Conservation (phyloP, 129 eudicot genomes). For the Kitagawia praeruptora region DNA sequence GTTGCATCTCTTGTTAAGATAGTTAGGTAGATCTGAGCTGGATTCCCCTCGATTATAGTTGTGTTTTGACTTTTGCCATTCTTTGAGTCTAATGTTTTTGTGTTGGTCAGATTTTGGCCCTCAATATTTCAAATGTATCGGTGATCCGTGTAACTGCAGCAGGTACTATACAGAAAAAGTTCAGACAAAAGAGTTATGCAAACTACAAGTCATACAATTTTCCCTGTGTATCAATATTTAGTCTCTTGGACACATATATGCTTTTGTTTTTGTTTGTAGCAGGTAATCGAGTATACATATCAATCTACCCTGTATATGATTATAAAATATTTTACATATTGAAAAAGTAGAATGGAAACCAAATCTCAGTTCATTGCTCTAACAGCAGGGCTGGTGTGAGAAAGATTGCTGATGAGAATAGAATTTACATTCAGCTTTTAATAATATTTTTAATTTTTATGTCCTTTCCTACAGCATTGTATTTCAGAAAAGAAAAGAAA, state of each 20-base stretch:
- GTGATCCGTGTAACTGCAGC: background rate
- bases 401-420: too few relatives aligned
- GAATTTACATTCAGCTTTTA: too few relatives aligned
- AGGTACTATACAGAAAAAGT: background rate
- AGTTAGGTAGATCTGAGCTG: slow-evolving; percentile 19
- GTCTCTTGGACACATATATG: background rate
- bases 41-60: background rate
- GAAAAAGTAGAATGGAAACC: background rate
- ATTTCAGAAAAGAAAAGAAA: too few relatives aligned
- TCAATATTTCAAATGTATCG: background rate
- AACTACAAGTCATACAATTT: background rate
- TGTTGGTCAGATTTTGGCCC: background rate
- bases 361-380: background rate
- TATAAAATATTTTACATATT: background rate
- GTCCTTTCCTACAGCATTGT: too few relatives aligned
- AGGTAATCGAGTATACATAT: background rate
- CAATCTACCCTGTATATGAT: background rate
- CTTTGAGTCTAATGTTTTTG: slow-evolving; percentile 8
- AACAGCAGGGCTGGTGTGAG: background rate
- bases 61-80: slow-evolving; percentile 12
- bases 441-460: too few relatives aligned
- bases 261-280: background rate
- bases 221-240: background rate
- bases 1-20: slow-evolving; percentile 28
- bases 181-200: background rate